phyloP scores from a whole-genome alignment of 306 rosid genomes.

The Fagus crenata region DNA sequence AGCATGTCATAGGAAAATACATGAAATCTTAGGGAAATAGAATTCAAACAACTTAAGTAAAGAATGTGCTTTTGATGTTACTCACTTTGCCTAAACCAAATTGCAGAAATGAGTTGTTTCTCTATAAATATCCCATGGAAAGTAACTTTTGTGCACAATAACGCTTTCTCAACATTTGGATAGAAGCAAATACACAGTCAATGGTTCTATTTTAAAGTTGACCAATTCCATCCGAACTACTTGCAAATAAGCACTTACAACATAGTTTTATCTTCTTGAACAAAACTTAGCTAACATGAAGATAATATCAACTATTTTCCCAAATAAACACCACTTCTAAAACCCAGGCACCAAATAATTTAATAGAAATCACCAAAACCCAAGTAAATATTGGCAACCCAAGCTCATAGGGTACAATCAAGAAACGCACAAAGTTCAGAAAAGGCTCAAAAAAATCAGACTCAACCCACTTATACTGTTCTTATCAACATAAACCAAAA shows the following conservation, averaged over 20 bases:
- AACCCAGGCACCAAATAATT: neutral
- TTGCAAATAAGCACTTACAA: slow-evolving; percentile 14
- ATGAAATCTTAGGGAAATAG: neutral
- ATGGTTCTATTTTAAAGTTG: too few relatives aligned
- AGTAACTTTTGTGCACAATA: too few relatives aligned
- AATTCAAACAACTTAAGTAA: neutral
- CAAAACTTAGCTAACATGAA: neutral
- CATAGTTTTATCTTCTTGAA: slow-evolving; percentile 7
- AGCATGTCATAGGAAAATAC: neutral
- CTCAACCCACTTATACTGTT: neutral
- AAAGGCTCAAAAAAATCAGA: neutral
- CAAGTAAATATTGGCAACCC: neutral
- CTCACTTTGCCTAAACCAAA: too few relatives aligned
- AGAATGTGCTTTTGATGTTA: neutral
- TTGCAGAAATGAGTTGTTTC: too few relatives aligned
- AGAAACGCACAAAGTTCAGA: neutral
- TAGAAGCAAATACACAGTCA: too few relatives aligned
- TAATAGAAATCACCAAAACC: neutral
- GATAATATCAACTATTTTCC: neutral
- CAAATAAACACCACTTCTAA: slow-evolving; percentile 20
- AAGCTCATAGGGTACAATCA: neutral
- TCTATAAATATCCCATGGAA: too few relatives aligned
- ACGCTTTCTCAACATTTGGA: too few relatives aligned
- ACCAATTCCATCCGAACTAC: neutral
- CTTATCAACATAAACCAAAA: neutral